Evolutionary conservation across 345 rosid genomes (phyloP).

Genomic region (Pugionium cornutum): DNA sequence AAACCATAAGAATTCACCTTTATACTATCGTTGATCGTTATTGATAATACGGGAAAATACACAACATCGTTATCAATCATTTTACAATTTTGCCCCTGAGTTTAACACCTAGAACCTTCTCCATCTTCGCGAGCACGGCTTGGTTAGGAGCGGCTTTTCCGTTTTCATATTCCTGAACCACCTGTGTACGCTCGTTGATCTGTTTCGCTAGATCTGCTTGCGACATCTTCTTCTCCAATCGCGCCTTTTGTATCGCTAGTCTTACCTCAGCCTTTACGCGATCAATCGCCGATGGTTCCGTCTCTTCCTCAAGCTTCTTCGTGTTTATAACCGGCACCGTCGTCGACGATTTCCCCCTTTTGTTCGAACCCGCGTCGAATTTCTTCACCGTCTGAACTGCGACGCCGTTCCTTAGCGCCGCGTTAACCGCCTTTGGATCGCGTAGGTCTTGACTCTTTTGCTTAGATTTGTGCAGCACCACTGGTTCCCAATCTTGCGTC

Average conservation of each 20-base stretch:
- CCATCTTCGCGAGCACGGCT: slow-evolving; percentile 75
- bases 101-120: slow-evolving; percentile 74
- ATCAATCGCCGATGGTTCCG: slow-evolving; percentile 65
- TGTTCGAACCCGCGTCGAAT: slow-evolving; percentile 71
- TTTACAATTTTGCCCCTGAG: slow-evolving; percentile 62
- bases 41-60: not conserved
- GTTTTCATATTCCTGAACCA: slow-evolving; percentile 85
- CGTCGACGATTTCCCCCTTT: slow-evolving; percentile 46
- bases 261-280: slow-evolving; percentile 63
- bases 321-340: slow-evolving; percentile 47
- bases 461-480: slow-evolving; percentile 67
- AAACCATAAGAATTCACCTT: not conserved
- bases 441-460: slow-evolving; percentile 58
- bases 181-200: slow-evolving; percentile 73
- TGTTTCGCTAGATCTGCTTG: slow-evolving; percentile 73
- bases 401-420: slow-evolving; percentile 60
- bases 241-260: slow-evolving; percentile 63
- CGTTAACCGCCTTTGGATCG: slow-evolving; percentile 72
- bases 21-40: not conserved
- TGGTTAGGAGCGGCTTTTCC: slow-evolving; percentile 86
- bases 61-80: slow-evolving; percentile 16
- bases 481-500: slow-evolving; percentile 81
- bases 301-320: slow-evolving; percentile 63
- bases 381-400: slow-evolving; percentile 67
- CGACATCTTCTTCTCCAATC: slow-evolving; percentile 80